Percentiles rank a stretch among this genome's conserved stretches.
phyloP scores from a whole-genome alignment of 768 basidiomycete species.

The Pulveroboletus sp. region DNA sequence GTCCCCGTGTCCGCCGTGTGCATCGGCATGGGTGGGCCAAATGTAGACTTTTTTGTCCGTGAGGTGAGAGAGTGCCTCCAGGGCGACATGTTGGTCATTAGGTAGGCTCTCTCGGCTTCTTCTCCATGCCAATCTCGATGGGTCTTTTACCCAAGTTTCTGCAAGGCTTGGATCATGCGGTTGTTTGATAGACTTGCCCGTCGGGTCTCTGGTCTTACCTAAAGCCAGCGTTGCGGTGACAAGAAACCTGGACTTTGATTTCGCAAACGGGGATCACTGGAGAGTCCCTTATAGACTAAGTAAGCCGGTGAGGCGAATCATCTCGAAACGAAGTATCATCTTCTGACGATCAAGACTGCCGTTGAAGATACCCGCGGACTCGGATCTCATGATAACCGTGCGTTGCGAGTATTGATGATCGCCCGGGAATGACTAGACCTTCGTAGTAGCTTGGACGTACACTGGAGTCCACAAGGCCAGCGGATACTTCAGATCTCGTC shows the following conservation, averaged over 20 bases:
- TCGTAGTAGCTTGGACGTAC: constrained; percentile 42
- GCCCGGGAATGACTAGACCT: constrained; percentile 3
- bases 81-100: constrained; percentile 54
- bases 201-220: constrained; percentile 75
- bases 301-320: constrained; percentile 45
- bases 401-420: constrained; percentile 13
- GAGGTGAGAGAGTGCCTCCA: constrained; percentile 70
- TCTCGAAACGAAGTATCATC: not conserved
- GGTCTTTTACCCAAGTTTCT: not conserved
- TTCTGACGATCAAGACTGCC: not conserved
- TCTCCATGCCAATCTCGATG: not conserved
- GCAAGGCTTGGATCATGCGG: constrained; percentile 79
- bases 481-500: constrained; percentile 33
- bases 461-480: constrained; percentile 43
- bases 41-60: constrained; percentile 82
- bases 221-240: constrained; percentile 60
- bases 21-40: constrained; percentile 81
- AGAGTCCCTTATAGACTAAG: constrained; percentile 59
- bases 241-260: constrained; percentile 77
- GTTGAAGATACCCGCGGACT: constrained; percentile 55
- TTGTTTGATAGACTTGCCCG: constrained; percentile 58
- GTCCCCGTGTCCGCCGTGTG: constrained; percentile 67
- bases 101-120: constrained; percentile 27
- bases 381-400: constrained; percentile 47
- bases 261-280: constrained; percentile 39